Base-by-base conservation (phyloP, 306 rosid species). In the Abrus precatorius region DNA sequence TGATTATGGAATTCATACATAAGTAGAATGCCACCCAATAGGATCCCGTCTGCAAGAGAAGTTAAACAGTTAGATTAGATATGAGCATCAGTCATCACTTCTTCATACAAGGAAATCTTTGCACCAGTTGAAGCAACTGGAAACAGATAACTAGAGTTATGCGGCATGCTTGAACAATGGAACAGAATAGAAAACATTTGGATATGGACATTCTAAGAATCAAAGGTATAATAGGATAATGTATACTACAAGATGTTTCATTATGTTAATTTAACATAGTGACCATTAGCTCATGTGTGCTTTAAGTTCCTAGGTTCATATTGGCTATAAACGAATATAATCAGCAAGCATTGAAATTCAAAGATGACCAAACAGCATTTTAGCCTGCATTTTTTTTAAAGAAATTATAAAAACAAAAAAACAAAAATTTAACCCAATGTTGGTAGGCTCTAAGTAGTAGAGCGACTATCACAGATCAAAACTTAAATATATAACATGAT, bases 1-100 rank as follows among this genome's bases (percentile, higher is more conserved):
- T 88, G 93, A 88, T 84, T 88, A 81, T 95, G 98, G 81, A 95
- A 95, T 80, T 95, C 99, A 9, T 95, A 95, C 99, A 95, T 95
- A 56, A 95, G 55, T 50, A 95, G 89, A 86, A 95, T 93, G 86
- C 99, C 99, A 62, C 99, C 99, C 91, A 95, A 83, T 78, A 95
- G 93, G 67, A 95, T 92, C 80, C 99, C 99, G 83, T 95, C 99
- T 95, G 97, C 90, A 85, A 81, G 76, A 69, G 61, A 48, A 64
- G 74, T 56, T 14, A 36, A 10, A 73, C 77, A 44, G 84, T 49
- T 45, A 47, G 53, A 74, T 55, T 27, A 45, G 45, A 69, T 47
- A 66, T 79, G 49, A 69, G 54, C 72, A 54, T 34, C 52, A 54
- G 44, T 79, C 72, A 54, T 34, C 52, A 54, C 49, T 79, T 68